A percentile compares a stretch with the other conserved stretches of the same genome.
phyloP scores from a whole-genome alignment of 225 moss, liverwort and hornwort species.

The Neckera pumila region DNA sequence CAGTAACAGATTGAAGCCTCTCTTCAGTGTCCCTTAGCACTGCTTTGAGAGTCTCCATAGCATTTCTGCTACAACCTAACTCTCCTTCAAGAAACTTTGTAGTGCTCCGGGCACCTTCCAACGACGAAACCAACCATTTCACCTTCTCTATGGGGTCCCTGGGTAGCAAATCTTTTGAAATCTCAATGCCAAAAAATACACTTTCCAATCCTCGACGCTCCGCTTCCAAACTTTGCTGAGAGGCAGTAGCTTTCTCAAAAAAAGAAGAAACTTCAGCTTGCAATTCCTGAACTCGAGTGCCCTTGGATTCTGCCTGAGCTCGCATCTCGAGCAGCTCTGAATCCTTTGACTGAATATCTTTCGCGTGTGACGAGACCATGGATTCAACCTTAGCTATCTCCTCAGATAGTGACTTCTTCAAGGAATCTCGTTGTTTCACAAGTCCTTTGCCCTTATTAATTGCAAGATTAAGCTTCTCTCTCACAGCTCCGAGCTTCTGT shows the following conservation, averaged over 20 bases:
- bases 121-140: conserved; percentile 37
- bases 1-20: conserved; percentile 22
- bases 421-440: conserved; percentile 53
- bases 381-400: conserved; percentile 33
- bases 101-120: conserved; percentile 32
- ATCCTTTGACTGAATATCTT: conserved; percentile 43
- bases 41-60: conserved; percentile 22
- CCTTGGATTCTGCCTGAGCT: conserved; percentile 1
- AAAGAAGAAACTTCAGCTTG: conserved; percentile 31
- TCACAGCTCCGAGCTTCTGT: conserved; percentile 42
- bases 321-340: conserved; percentile 14
- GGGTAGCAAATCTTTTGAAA: conserved; percentile 18
- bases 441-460: conserved; percentile 80
- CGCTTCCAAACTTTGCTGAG: conserved; percentile 26
- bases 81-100: conserved; percentile 30
- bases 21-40: conserved; percentile 37
- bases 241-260: not conserved
- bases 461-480: conserved; percentile 73
- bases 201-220: conserved; percentile 38
- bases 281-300: conserved; percentile 25
- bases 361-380: conserved; percentile 12
- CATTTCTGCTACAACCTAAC: conserved; percentile 15
- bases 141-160: conserved; percentile 41
- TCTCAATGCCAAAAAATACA: conserved; percentile 14
- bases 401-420: conserved; percentile 44